Evolutionary conservation across 805 yeast genomes (phyloP).

Genomic region (Suhomyces sp.): DNA sequence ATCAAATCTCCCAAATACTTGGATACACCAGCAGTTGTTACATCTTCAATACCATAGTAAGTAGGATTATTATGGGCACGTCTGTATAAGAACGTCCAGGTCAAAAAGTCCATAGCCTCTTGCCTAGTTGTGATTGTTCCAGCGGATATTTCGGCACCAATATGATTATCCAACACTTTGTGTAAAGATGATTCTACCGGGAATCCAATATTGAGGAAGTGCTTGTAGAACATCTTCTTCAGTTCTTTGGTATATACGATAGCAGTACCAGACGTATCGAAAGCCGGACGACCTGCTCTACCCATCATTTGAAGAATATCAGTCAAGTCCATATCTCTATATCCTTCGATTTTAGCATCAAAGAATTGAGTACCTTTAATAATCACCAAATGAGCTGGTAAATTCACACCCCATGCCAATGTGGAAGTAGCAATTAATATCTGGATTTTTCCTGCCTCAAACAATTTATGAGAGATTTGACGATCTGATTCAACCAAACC

Average conservation of each 20-base stretch:
- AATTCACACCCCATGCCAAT: constrained; percentile 83
- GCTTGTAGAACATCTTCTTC: constrained; percentile 73
- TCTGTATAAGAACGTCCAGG: constrained; percentile 75
- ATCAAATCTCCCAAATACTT: constrained; percentile 61
- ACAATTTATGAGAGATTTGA: constrained; percentile 65
- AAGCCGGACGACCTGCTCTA: constrained; percentile 81
- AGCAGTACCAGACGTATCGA: constrained; percentile 74
- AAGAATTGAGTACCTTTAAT: constrained; percentile 74
- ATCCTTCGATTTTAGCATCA: constrained; percentile 63
- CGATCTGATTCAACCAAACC: constrained; percentile 76
- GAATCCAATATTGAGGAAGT: constrained; percentile 74
- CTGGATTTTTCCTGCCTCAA: constrained; percentile 70
- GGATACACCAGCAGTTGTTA: constrained; percentile 53
- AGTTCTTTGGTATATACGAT: constrained; percentile 74
- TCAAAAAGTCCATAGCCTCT: constrained; percentile 70
- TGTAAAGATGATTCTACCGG: constrained; percentile 82
- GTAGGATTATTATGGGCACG: constrained; percentile 78
- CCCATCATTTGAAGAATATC: constrained; percentile 79
- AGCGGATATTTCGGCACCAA: constrained; percentile 77
- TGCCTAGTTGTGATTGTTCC: constrained; percentile 65
- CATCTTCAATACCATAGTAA: constrained; percentile 70
- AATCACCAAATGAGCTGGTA: constrained; percentile 77
- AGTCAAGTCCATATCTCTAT: constrained; percentile 78
- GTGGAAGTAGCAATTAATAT: constrained; percentile 78
- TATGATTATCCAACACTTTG: constrained; percentile 72